phyloP scores from a whole-genome alignment of 2,329 filamentous ascomycete genomes.

The Xylariaceae sp. region DNA sequence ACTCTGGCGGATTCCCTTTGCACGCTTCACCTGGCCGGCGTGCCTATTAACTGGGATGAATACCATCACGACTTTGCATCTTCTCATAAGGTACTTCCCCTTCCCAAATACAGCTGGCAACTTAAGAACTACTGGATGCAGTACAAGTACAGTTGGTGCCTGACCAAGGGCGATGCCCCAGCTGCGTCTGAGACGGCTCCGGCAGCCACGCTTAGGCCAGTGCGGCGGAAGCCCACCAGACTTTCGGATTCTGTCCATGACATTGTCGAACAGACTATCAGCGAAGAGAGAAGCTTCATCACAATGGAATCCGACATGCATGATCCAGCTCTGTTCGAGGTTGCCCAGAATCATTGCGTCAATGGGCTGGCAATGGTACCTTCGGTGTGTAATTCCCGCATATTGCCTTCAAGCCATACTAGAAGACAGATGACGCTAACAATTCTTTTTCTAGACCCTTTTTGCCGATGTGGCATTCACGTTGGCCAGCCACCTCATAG shows the following conservation, averaged over 20 bases:
- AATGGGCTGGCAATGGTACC: conserved; percentile 58
- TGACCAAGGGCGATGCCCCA: conserved; percentile 54
- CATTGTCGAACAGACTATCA: too few relatives aligned
- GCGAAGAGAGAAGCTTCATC: too few relatives aligned
- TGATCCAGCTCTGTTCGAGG: too few relatives aligned
- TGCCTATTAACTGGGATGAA: conserved; percentile 47
- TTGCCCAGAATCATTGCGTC: conserved; percentile 11
- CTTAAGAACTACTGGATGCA: conserved; percentile 52
- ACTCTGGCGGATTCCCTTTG: conserved; percentile 46
- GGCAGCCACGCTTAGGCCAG: background rate
- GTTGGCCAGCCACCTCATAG: too few relatives aligned
- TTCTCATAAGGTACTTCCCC: conserved; percentile 48
- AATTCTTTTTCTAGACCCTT: too few relatives aligned
- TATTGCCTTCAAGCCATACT: too few relatives aligned
- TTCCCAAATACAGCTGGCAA: conserved; percentile 61
- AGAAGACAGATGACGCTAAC: too few relatives aligned
- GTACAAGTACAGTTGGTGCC: conserved; percentile 54
- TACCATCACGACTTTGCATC: conserved; percentile 54
- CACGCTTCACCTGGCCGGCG: conserved; percentile 45
- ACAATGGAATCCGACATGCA: too few relatives aligned
- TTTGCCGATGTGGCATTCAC: too few relatives aligned
- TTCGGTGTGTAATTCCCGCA: conserved; percentile 44
- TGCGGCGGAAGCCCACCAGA: background rate
- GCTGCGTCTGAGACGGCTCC: conserved; percentile 7
- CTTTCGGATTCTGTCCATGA: conserved; percentile 29